These are phyloP conservation scores for Daldinia decipiens DNA, from an alignment of 495 filamentous ascomycete genomes.

Conservation along the genomic window DNA sequence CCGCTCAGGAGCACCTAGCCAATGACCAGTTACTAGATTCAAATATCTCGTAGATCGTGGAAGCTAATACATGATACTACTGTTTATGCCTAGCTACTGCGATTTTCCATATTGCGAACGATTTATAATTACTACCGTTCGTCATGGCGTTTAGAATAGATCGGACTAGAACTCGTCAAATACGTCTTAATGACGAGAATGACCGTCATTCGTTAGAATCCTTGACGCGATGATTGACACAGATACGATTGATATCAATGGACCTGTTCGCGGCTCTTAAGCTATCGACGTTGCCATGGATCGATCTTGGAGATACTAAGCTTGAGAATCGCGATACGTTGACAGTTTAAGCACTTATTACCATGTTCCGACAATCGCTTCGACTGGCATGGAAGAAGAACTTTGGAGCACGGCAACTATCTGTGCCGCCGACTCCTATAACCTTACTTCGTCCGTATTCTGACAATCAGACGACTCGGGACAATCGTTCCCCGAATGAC, in stretches of 20 bases:
- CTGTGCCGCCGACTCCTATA: constrained; percentile 1
- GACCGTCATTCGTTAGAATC: constrained; percentile 11
- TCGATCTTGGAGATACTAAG: not conserved
- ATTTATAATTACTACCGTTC: not conserved
- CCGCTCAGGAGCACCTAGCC: not conserved
- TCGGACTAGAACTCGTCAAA: constrained; percentile 22
- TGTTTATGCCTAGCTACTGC: not conserved
- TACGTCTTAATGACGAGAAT: constrained; percentile 35
- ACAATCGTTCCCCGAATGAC: constrained; percentile 10
- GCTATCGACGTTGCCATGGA: not conserved
- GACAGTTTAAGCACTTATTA: not conserved
- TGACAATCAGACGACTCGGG: not conserved
- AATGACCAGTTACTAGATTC: constrained; percentile 14
- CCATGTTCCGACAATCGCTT: constrained; percentile 28
- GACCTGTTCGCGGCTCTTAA: not conserved
- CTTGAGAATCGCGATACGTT: not conserved
- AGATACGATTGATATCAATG: constrained; percentile 13
- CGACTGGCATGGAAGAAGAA: constrained; percentile 8
- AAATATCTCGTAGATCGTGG: not conserved
- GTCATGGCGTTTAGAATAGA: constrained; percentile 22
- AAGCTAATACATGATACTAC: not conserved
- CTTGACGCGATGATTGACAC: constrained; percentile 27
- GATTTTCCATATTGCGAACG: constrained; percentile 7
- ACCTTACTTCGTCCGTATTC: constrained; percentile 22
- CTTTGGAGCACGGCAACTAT: not conserved